These are phyloP conservation scores for Spathaspora arborariae DNA, from an alignment of 805 yeast genomes.

Conservation along the genomic window DNA sequence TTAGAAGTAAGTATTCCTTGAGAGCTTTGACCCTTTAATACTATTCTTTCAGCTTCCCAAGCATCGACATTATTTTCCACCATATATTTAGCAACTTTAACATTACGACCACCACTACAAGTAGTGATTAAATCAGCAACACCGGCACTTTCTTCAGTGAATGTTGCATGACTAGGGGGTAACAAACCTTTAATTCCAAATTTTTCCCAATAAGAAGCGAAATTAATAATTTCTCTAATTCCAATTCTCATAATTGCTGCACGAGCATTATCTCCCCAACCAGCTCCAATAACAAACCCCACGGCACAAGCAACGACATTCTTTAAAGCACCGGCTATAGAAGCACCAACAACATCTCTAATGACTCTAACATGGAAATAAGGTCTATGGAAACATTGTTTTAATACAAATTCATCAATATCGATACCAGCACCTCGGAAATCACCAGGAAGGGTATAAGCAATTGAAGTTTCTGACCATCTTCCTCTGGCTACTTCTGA, in stretches of 20 bases:
- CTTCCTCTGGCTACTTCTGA: slow-evolving; percentile 93
- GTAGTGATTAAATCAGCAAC: slow-evolving; percentile 98
- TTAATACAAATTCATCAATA: slow-evolving; percentile 67
- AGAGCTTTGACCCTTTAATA: slow-evolving; percentile 93
- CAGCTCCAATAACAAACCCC: slow-evolving; percentile 95
- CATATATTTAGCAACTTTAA: slow-evolving; percentile 82
- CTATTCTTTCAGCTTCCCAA: slow-evolving; percentile 74
- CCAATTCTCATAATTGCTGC: slow-evolving; percentile 98
- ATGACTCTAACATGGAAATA: slow-evolving; percentile 96
- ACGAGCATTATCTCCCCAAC: slow-evolving; percentile 99
- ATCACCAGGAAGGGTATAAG: slow-evolving; percentile 73
- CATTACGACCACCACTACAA: slow-evolving; percentile 97
- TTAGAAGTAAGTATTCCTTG: slow-evolving; percentile 90
- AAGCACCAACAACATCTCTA: slow-evolving; percentile 92
- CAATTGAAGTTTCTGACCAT: slow-evolving; percentile 98
- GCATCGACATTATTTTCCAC: slow-evolving; percentile 77
- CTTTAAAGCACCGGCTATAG: slow-evolving; percentile 95
- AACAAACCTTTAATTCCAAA: slow-evolving; percentile 47
- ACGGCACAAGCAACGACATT: slow-evolving; percentile 95
- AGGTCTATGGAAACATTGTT: slow-evolving; percentile 90
- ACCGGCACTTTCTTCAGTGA: slow-evolving; percentile 93
- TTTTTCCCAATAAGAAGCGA: slow-evolving; percentile 55
- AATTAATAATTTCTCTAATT: slow-evolving; percentile 80
- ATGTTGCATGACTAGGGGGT: slow-evolving; percentile 77
- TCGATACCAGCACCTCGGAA: slow-evolving; percentile 65